Base-by-base conservation (phyloP, 352 stramenopile genomes). In the Phytophthora cryptogea region DNA sequence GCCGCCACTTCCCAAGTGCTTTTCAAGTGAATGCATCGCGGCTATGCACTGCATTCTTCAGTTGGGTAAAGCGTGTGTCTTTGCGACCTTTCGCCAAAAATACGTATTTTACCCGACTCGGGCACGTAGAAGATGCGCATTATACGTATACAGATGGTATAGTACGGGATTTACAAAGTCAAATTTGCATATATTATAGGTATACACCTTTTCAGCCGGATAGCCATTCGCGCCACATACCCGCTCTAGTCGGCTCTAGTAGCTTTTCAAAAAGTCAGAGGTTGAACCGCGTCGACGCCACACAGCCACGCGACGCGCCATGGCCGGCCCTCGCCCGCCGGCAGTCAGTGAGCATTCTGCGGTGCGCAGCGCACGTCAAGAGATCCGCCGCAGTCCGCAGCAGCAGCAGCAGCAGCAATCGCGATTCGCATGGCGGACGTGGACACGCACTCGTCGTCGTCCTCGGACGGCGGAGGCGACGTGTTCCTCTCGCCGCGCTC, bases 381-480 rank as follows among this genome's bases (percentile, higher is more conserved):
- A 23, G 20, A 23, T 23, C 20, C 20, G 20, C 20, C 20, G 20
- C 20, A 23, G 20, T 23, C 20, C 20, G 30, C 41, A 16, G 23
- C 9, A 31, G 23, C 30, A 52, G 35, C 33, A 43, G n/a, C 6
- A 57, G n/a, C n/a, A 28, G 8, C 26, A 28, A 10, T 20, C 17
- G 5, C 10, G 17, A 27, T 37, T 26, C 17, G 11, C 20, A 74
- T 74, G 66, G 55, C 60, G 50, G 66, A 74, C 51, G 27, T 63
- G 32, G 61, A 74, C 52, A 59, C 61, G 55, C 66, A 68, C 52
- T 68, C 66, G 65, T 59, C 52, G 51, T 67, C 66, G 14, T 74
- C 66, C 0, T 71, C 66, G 41, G 61, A 70, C 55, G 61, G 63
- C 26, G 61, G 46, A 30, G 63, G 63, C 46, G 63, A 72, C 63